Base-by-base conservation (phyloP, 495 filamentous ascomycete genomes). In the Podospora appendiculata region DNA sequence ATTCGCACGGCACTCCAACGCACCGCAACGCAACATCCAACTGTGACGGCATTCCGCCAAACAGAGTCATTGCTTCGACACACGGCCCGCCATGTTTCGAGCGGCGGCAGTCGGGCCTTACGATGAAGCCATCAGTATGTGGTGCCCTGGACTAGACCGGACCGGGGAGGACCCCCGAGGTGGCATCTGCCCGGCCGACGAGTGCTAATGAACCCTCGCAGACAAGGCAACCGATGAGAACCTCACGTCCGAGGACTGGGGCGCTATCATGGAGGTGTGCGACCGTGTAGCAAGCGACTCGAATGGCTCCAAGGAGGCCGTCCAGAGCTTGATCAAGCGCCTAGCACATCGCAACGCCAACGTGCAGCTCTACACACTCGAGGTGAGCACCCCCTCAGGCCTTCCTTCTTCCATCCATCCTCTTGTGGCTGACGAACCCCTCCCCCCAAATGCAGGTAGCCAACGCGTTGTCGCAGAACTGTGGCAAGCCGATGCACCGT, bases 181-280 rank as follows among this genome's bases (percentile, higher is more conserved):
- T n/a, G n/a, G n/a, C n/a, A n/a, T n/a, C n/a, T n/a, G n/a, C n/a
- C n/a, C n/a, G n/a, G n/a, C n/a, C n/a, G n/a, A n/a, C n/a, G n/a
- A 25, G 25, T 47, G 49, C 48, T 53, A 7, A 58, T 35, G 6
- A 36, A 16, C 19, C 25, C 49, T 18, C 56, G 55, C 57, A 98
- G 93, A 87, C 72, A 96, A 95, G 81, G 91, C 94, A 68, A 98
- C 93, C 45, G 93, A 98, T 68, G 93, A 98, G 78, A 98, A 95
- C 67, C 81, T 96, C 63, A 97, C 93, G 8, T 88, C 87, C 41
- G 94, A 97, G 75, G 96, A 97, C 70, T 98, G 93, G 93, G 93
- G 93, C 62, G 90, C 85, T 67, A 98, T 98, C 69, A 85, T 98
- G 70, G 93, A 98, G 78, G 90, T 97, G 51, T 96, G 92, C 78